Percentiles rank a stretch among this genome's conserved stretches.
These are phyloP conservation scores for Lasiosphaeris hirsuta DNA, from an alignment of 495 filamentous ascomycete species.

Conservation along the genomic window DNA sequence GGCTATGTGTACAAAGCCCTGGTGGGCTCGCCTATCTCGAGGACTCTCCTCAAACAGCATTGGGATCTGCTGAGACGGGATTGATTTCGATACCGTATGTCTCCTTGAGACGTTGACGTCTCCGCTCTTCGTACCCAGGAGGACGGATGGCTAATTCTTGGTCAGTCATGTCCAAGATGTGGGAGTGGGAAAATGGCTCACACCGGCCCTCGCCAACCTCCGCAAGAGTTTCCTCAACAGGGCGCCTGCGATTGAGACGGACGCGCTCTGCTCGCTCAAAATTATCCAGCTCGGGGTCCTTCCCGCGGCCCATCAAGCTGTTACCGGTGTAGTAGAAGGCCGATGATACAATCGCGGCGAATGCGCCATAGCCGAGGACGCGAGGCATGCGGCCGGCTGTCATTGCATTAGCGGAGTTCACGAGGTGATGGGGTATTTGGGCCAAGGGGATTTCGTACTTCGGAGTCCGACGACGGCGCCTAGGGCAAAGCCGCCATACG, in stretches of 20 bases:
- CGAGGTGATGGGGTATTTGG: too few relatives aligned
- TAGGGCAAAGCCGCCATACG: slow-evolving; percentile 37
- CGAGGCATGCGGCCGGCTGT: slow-evolving; percentile 68
- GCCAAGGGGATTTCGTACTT: slow-evolving; percentile 28
- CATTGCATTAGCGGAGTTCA: too few relatives aligned
- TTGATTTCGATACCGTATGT: slow-evolving; percentile 85
- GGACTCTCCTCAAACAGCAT: slow-evolving; percentile 16
- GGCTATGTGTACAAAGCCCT: slow-evolving; percentile 26
- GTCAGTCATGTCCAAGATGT: slow-evolving; percentile 25
- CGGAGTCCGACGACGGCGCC: slow-evolving; percentile 39
- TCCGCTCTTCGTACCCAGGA: slow-evolving; percentile 82
- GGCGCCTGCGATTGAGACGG: slow-evolving; percentile 68
- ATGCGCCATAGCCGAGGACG: slow-evolving; percentile 73
- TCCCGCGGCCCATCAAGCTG: slow-evolving; percentile 54
- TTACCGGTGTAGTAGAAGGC: slow-evolving; percentile 78
- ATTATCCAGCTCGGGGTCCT: slow-evolving; percentile 64
- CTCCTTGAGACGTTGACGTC: slow-evolving; percentile 78
- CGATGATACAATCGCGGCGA: slow-evolving; percentile 60
- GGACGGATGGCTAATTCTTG: slow-evolving; percentile 65
- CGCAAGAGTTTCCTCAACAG: slow-evolving; percentile 76
- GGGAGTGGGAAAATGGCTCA: slow-evolving; percentile 36
- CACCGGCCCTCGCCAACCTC: slow-evolving; percentile 89
- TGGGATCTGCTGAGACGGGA: slow-evolving; percentile 42
- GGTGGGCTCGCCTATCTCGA: background rate
- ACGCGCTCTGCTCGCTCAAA: slow-evolving; percentile 74